phyloP scores from a whole-genome alignment of 106 monocot genomes.

The Dactylorhiza incarnata region DNA sequence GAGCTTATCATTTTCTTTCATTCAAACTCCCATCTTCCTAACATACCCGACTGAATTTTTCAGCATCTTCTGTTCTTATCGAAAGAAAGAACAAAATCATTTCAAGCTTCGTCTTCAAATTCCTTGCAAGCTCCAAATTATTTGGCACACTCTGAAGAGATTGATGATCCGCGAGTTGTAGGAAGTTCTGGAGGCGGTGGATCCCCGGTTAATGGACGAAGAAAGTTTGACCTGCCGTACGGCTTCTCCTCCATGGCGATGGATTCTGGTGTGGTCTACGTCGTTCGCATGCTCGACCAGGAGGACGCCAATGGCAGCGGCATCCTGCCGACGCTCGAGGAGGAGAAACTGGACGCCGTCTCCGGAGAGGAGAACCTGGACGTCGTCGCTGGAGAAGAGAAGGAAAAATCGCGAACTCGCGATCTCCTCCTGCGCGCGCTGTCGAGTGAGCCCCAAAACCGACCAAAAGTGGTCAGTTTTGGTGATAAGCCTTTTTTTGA shows the following conservation, averaged over 20 bases:
- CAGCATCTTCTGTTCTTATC: no score
- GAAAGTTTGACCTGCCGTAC: slow-evolving; percentile 6
- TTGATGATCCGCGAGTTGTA: slow-evolving; percentile 11
- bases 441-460: no score
- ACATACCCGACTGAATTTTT: no score
- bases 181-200: slow-evolving; percentile 8
- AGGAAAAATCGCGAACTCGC: no score
- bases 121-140: not conserved
- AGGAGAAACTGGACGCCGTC: no score
- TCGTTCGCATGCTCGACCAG: slow-evolving; percentile 12
- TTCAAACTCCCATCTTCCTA: no score
- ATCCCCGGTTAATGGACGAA: not conserved
- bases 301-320: not conserved
- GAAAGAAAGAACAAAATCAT: no score
- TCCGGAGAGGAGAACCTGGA: no score
- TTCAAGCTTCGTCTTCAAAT: not conserved
- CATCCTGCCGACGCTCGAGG: not conserved
- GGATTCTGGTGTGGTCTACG: slow-evolving; percentile 7
- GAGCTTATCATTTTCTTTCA: not conserved
- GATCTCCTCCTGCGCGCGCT: no score
- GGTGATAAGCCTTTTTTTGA: no score
- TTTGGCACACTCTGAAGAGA: slow-evolving; percentile 3
- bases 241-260: slow-evolving; percentile 3
- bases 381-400: no score
- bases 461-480: no score